phyloP scores from a whole-genome alignment of 164 flowering plant species.

The Magnolia officinalis region DNA sequence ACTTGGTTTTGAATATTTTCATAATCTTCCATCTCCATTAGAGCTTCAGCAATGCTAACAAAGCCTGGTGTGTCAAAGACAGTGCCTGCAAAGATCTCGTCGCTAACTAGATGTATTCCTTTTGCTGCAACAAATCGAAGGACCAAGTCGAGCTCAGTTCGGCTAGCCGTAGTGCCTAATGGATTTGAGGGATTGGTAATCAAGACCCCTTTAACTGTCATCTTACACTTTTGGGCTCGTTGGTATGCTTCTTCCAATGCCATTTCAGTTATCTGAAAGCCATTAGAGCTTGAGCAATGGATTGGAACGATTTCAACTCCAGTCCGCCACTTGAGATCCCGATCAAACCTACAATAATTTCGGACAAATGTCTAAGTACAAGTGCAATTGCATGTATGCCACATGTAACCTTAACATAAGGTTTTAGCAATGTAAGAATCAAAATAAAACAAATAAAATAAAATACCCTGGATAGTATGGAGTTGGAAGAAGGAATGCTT shows the following conservation, averaged over 20 bases:
- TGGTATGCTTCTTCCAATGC: conserved; percentile 68
- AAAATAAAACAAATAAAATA: not conserved
- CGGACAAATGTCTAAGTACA: not conserved
- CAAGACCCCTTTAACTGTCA: conserved; percentile 70
- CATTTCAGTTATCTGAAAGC: conserved; percentile 52
- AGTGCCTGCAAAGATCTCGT: conserved; percentile 87
- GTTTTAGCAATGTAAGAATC: not conserved
- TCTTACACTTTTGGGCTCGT: conserved; percentile 42
- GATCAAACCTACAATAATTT: conserved; percentile 61
- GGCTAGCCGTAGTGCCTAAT: conserved; percentile 59
- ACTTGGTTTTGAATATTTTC: conserved; percentile 36
- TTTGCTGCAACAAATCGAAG: conserved; percentile 43
- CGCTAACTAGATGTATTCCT: conserved; percentile 69
- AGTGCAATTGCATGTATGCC: not conserved
- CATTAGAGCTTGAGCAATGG: conserved; percentile 61
- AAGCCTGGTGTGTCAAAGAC: conserved; percentile 56
- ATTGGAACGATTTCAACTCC: conserved; percentile 80
- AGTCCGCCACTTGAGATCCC: conserved; percentile 93
- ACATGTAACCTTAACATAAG: not conserved
- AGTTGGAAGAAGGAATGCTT: conserved; percentile 82
- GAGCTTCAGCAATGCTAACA: conserved; percentile 52
- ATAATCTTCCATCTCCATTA: conserved; percentile 28
- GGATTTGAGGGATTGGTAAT: conserved; percentile 93
- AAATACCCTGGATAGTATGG: conserved; percentile 89
- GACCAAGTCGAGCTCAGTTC: conserved; percentile 49